Evolutionary conservation across 2,329 filamentous ascomycete genomes (phyloP), one percentile per base, ranked within the genome.

Genomic region (Neoscytalidium dimidiatum): DNA sequence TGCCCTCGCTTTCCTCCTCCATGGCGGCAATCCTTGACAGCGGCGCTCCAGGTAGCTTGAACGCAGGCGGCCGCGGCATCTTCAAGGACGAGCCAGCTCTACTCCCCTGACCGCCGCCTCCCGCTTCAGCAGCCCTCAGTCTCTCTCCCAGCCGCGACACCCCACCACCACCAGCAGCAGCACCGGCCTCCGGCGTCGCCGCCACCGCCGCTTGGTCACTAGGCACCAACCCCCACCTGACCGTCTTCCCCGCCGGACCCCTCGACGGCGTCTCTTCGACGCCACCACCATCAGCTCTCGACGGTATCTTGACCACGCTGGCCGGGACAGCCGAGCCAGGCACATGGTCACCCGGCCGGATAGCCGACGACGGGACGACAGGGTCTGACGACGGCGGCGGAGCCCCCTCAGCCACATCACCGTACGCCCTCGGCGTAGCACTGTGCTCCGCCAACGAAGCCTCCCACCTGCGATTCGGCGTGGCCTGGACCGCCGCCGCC

Each of bases 231-330:
- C 48, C 17, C 43, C 43, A 62, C 19, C 38, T 14, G 7, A 73
- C 17, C 4, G 66, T 61, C 65, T 71, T 77, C 70, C 29, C 69
- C 13, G 70, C 73, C 52, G 77, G 75, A 48, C 73, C 75, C 49
- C 77, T 77, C 3, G 78, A 79, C 14, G 80, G 81, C 58, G 80
- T 82, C 38, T 82, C 80, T 61, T 77, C 72, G 61, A 81, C 68
- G 68, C 69, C 67, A 68, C 72, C 64, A 68, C 68, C 66, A 17
- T 17, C 51, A 21, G 38, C 11, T 3, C 35, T 8, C 64, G 70
- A 11, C 7, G 31, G 23, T 8, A n/a, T 31, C 56, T 46, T 60
- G 33, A 33, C 19, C 38, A 23, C 41, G 3, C 38, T 71, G 65
- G 73, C 67, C 69, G 72, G 48, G 70, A 67, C 65, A 69, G 56